Conservation (phyloP, 2,329 filamentous ascomycete genomes). For the Pyrenochaeta sp. region DNA sequence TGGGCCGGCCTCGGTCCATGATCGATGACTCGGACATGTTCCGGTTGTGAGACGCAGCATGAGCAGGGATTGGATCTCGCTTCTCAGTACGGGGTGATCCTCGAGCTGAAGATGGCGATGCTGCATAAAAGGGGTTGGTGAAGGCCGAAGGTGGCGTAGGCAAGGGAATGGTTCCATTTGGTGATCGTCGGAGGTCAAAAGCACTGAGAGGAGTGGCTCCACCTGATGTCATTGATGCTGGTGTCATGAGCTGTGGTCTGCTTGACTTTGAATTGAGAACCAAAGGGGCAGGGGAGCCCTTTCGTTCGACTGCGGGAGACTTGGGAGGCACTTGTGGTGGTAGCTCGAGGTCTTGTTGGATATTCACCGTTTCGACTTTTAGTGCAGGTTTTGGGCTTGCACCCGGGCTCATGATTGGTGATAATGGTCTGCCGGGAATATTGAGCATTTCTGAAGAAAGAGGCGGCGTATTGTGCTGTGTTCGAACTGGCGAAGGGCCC, state of each 20-base stretch:
- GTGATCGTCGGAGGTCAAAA: slow-evolving; percentile 42
- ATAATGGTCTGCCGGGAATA: slow-evolving; percentile 21
- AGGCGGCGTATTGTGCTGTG: slow-evolving; percentile 24
- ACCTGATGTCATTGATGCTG: slow-evolving; percentile 35
- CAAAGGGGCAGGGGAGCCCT: slow-evolving; percentile 44
- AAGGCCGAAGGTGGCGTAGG: slow-evolving; percentile 43
- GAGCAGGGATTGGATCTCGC: slow-evolving; percentile 38
- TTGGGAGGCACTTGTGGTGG: slow-evolving; percentile 50
- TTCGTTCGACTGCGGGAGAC: slow-evolving; percentile 44
- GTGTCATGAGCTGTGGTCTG: slow-evolving; percentile 42
- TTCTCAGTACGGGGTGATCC: slow-evolving; percentile 43
- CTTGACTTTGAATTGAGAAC: slow-evolving; percentile 43
- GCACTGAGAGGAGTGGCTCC: slow-evolving; percentile 37
- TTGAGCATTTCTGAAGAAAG: slow-evolving; percentile 24
- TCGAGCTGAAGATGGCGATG: slow-evolving; percentile 40
- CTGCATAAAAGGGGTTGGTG: slow-evolving; percentile 41
- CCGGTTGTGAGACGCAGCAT: slow-evolving; percentile 35
- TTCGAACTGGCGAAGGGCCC: slow-evolving; percentile 39
- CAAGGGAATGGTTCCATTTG: slow-evolving; percentile 35
- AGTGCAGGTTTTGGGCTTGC: slow-evolving; percentile 38
- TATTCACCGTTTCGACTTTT: slow-evolving; percentile 41
- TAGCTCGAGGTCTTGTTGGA: slow-evolving; percentile 28
- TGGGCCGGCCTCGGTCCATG: slow-evolving; percentile 50
- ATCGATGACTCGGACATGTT: slow-evolving; percentile 51
- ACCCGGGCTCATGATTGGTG: slow-evolving; percentile 47